Evolutionary conservation across 1,139 yeast genomes (phyloP).

Genomic region (Maudiozyma humilis): DNA sequence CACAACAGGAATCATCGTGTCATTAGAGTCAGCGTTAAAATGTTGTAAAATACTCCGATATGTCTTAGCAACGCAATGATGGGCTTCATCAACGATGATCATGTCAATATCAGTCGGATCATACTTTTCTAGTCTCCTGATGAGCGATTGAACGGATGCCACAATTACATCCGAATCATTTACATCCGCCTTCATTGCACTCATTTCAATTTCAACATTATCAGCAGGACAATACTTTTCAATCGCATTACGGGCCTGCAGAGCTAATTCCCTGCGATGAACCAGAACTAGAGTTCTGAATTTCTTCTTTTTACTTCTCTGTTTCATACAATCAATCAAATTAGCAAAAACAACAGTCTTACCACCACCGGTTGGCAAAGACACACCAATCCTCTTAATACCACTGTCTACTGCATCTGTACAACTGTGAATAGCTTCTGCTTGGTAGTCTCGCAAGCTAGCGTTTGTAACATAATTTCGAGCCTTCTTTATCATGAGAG

Average conservation of each 20-base stretch:
- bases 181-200: conserved; percentile 30
- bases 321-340: conserved; percentile 43
- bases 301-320: conserved; percentile 36
- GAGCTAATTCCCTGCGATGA: conserved; percentile 71
- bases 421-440: conserved; percentile 56
- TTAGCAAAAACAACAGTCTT: conserved; percentile 79
- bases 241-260: conserved; percentile 57
- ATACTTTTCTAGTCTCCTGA: conserved; percentile 48
- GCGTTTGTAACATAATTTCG: background rate
- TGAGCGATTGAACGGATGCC: conserved; percentile 68
- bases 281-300: conserved; percentile 54
- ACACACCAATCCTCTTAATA: conserved; percentile 61
- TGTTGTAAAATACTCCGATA: conserved; percentile 53
- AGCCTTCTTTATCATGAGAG: background rate
- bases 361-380: conserved; percentile 93
- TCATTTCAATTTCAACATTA: conserved; percentile 69
- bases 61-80: conserved; percentile 74
- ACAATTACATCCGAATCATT: conserved; percentile 56
- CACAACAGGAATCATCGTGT: conserved; percentile 47
- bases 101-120: conserved; percentile 49
- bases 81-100: conserved; percentile 86
- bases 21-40: conserved; percentile 42
- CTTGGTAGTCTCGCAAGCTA: conserved; percentile 55
- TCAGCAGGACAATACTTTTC: conserved; percentile 41
- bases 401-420: conserved; percentile 42